Percentiles rank a stretch among this genome's conserved stretches.
Conservation (phyloP, 1,284 basidiomycete species). For the Tausonia pullulans region DNA sequence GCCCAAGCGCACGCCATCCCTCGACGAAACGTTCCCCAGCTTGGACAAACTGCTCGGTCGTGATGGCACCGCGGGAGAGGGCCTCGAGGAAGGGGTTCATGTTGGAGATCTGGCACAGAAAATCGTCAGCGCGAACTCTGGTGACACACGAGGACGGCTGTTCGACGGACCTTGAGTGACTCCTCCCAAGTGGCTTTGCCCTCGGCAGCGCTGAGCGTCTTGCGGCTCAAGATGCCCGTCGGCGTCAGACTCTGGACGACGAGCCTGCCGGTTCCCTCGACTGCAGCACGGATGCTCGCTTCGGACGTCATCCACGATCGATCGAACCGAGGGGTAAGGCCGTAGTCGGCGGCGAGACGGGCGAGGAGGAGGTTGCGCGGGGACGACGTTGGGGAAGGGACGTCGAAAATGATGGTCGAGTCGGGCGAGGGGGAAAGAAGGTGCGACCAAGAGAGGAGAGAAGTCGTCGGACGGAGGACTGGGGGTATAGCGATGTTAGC, state of each 20-base stretch:
- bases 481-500: not conserved
- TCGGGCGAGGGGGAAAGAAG: not conserved
- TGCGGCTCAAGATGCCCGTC: not conserved
- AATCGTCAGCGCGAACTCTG: no score
- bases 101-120: not conserved
- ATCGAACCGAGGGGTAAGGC: constrained; percentile 1
- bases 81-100: constrained; percentile 5
- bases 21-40: not conserved
- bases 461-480: not conserved
- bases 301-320: not conserved
- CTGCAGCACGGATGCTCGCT: not conserved
- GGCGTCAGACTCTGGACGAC: not conserved
- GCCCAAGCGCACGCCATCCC: not conserved
- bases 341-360: not conserved
- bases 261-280: not conserved
- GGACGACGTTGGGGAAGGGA: not conserved
- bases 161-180: not conserved
- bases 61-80: not conserved
- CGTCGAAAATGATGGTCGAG: constrained; percentile 1
- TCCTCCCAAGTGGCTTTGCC: not conserved
- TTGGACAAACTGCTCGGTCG: not conserved
- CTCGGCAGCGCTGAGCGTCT: not conserved
- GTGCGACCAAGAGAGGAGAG: not conserved
- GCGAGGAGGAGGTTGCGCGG: not conserved
- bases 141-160: not conserved